A percentile compares a stretch with the other conserved stretches of the same genome.
Evolutionary conservation across 176 grass and related monocot genomes (phyloP).

Genomic region (Oropetium thomaeum): DNA sequence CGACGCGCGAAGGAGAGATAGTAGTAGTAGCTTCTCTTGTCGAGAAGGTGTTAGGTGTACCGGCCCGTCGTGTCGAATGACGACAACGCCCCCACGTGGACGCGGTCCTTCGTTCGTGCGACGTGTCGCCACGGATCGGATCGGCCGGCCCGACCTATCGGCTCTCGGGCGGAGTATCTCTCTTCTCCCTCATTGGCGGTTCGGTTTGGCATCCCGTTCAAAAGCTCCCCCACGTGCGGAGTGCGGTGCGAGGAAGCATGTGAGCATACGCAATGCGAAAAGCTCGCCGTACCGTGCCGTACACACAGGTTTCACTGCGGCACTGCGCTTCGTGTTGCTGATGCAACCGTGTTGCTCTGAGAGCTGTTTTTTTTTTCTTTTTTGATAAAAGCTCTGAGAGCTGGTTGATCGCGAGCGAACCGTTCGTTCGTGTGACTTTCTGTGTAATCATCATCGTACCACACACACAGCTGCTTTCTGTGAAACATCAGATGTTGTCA

Average conservation of each 20-base stretch:
- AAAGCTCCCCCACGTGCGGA: conserved; percentile 10
- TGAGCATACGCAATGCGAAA: background rate
- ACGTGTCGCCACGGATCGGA: conserved; percentile 5
- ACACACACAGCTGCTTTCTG: background rate
- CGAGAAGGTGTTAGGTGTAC: background rate
- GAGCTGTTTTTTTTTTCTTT: too few relatives aligned
- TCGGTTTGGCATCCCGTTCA: too few relatives aligned
- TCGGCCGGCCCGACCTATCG: background rate
- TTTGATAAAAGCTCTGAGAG: too few relatives aligned
- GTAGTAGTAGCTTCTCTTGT: background rate
- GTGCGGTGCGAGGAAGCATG: background rate
- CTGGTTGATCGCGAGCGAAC: too few relatives aligned
- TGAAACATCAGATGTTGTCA: background rate
- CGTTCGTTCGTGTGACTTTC: too few relatives aligned
- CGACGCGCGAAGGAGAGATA: background rate
- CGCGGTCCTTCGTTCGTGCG: background rate
- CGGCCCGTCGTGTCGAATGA: background rate
- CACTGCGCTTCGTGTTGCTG: too few relatives aligned
- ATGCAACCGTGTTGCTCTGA: too few relatives aligned
- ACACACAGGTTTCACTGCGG: background rate
- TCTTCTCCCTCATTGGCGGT: background rate
- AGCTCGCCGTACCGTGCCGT: background rate
- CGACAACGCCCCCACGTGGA: background rate
- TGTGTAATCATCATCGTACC: background rate
- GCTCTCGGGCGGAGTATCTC: background rate